Conservation (phyloP, 1,139 yeast genomes). For the Suhomyces yuchorum region DNA sequence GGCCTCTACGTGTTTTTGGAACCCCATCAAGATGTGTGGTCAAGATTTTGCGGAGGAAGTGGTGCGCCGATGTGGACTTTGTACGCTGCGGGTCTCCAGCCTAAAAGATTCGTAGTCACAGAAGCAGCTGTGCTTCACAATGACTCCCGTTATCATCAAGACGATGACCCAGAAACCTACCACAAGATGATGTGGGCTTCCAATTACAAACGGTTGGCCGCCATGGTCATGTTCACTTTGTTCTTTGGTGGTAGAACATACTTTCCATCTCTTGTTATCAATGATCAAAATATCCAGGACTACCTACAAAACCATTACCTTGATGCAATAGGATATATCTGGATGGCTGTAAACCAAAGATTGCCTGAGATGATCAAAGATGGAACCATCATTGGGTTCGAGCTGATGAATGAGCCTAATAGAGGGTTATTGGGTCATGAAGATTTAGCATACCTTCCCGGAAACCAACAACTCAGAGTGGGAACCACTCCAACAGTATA, state of each 20-base stretch:
- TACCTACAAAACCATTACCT: constrained; percentile 69
- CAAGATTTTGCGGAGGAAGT: constrained; percentile 86
- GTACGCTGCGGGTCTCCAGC: constrained; percentile 92
- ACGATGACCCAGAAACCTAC: constrained; percentile 44
- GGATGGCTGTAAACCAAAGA: constrained; percentile 46
- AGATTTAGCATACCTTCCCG: constrained; percentile 51
- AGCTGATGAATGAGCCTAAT: constrained; percentile 86
- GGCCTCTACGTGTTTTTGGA: constrained; percentile 84
- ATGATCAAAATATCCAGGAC: constrained; percentile 76
- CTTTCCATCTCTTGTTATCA: constrained; percentile 71
- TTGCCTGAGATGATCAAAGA: constrained; percentile 59
- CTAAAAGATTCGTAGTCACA: constrained; percentile 62
- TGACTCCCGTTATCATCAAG: constrained; percentile 34
- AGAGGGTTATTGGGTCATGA: constrained; percentile 60
- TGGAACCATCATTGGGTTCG: constrained; percentile 71
- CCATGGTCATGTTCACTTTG: constrained; percentile 80
- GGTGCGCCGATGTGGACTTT: constrained; percentile 97
- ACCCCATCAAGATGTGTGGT: constrained; percentile 96
- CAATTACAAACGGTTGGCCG: constrained; percentile 75
- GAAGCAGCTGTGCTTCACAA: constrained; percentile 81
- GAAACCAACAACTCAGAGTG: constrained; percentile 56
- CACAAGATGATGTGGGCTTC: constrained; percentile 96
- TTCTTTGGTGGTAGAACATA: constrained; percentile 75
- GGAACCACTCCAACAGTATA: constrained; percentile 71
- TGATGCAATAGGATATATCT: constrained; percentile 55